Evolutionary conservation across 1,284 basidiomycete genomes (phyloP).

Genomic region (Irpex sp.): DNA sequence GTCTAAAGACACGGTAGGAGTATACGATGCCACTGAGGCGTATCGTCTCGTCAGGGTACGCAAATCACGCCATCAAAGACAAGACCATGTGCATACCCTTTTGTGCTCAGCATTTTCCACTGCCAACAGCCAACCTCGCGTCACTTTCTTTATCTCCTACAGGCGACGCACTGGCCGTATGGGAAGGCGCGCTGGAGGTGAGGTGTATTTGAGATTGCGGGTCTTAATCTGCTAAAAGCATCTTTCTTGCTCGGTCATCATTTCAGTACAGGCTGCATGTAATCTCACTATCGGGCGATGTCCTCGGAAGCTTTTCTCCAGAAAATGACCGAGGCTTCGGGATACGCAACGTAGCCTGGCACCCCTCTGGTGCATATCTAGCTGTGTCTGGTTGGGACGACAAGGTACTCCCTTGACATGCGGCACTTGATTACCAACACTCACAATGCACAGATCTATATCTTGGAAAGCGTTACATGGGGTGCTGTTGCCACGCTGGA

Average conservation of each 20-base stretch:
- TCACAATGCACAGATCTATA: constrained; percentile 52
- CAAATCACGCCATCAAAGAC: constrained; percentile 7
- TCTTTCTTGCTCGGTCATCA: too few relatives aligned
- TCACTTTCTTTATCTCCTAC: constrained; percentile 81
- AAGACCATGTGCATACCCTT: background rate
- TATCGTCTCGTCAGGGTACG: constrained; percentile 76
- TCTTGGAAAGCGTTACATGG: constrained; percentile 80
- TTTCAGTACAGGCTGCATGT: constrained; percentile 78
- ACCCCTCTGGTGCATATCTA: constrained; percentile 77
- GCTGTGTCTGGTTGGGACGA: constrained; percentile 84
- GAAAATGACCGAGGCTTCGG: constrained; percentile 78
- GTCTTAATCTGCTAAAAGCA: background rate
- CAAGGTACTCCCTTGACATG: constrained; percentile 42
- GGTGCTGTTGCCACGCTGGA: constrained; percentile 64
- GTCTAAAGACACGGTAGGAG: constrained; percentile 79
- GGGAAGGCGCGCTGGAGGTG: constrained; percentile 81
- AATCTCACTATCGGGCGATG: constrained; percentile 67
- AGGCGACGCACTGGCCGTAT: constrained; percentile 76
- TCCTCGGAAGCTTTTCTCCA: constrained; percentile 67
- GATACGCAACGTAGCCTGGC: constrained; percentile 74
- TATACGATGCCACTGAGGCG: constrained; percentile 71
- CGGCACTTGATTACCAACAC: background rate
- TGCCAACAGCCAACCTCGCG: constrained; percentile 73
- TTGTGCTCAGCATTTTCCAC: constrained; percentile 65
- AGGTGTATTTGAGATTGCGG: constrained; percentile 15